Evolutionary conservation across 371 early-diverging fungal genomes (phyloP).

Genomic region (Actinomortierella wolfii): DNA sequence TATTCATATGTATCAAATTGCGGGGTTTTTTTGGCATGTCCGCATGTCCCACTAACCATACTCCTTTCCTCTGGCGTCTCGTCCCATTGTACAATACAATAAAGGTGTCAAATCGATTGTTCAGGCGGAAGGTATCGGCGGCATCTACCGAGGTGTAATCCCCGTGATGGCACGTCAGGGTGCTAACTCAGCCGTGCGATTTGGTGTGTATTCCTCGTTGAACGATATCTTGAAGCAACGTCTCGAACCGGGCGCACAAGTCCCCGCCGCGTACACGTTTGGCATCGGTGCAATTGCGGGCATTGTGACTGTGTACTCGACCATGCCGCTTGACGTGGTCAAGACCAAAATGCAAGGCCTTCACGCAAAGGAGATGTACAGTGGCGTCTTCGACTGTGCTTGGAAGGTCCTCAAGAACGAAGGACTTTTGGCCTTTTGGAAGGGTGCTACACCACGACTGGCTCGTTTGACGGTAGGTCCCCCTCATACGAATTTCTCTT

Average conservation of each 20-base stretch:
- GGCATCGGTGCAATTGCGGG: constrained; percentile 85
- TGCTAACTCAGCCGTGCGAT: constrained; percentile 90
- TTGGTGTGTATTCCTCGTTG: constrained; percentile 82
- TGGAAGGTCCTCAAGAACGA: constrained; percentile 73
- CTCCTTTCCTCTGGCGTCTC: neutral
- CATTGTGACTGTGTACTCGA: constrained; percentile 87
- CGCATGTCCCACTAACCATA: no score
- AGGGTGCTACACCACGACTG: constrained; percentile 91
- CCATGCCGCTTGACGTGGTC: constrained; percentile 94
- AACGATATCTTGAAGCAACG: constrained; percentile 61
- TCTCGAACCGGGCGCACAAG: constrained; percentile 33
- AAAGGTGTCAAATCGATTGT: constrained; percentile 60
- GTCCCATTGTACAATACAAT: no score
- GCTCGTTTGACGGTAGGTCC: constrained; percentile 80
- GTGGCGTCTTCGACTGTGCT: constrained; percentile 74
- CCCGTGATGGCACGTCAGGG: constrained; percentile 93
- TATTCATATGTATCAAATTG: no score
- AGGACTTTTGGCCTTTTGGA: constrained; percentile 86
- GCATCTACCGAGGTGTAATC: constrained; percentile 87
- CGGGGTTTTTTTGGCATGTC: no score
- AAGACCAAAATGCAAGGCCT: constrained; percentile 94
- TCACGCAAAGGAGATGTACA: constrained; percentile 70
- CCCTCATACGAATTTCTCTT: constrained; percentile 4
- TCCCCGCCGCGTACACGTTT: constrained; percentile 74
- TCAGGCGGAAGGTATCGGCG: constrained; percentile 77